A percentile compares a stretch with the other conserved stretches of the same genome.
Evolutionary conservation across 2,329 filamentous ascomycete genomes (phyloP).

Genomic region (Parastagonospora nodorum): DNA sequence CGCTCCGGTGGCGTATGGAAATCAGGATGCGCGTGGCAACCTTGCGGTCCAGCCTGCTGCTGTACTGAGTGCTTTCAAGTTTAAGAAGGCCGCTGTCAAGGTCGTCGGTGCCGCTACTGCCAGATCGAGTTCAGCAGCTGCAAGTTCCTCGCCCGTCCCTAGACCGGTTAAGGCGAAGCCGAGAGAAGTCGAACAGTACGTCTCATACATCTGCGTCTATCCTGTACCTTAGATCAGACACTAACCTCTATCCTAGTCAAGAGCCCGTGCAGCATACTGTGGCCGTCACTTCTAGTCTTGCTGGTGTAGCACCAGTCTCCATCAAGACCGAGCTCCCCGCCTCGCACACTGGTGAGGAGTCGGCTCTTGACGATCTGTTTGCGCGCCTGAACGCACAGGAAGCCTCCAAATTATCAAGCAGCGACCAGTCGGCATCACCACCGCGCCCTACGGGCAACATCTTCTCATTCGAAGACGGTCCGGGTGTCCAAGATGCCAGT

Average conservation of each 20-base stretch:
- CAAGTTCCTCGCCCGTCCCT: slow-evolving; percentile 1
- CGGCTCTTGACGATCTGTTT: slow-evolving; percentile 23
- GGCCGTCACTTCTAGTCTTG: not conserved
- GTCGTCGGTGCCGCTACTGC: slow-evolving; percentile 25
- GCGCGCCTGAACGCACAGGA: slow-evolving; percentile 17
- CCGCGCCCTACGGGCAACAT: slow-evolving; percentile 2
- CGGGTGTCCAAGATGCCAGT: not conserved
- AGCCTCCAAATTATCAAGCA: not conserved
- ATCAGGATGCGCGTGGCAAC: slow-evolving; percentile 13
- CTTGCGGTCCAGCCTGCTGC: slow-evolving; percentile 30
- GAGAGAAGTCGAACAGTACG: slow-evolving; percentile 20
- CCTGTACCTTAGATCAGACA: not conserved
- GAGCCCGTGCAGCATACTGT: not conserved
- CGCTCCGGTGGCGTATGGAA: not conserved
- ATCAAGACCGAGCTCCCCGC: slow-evolving; percentile 4
- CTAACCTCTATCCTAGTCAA: not conserved
- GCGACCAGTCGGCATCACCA: not conserved
- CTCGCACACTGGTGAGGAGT: not conserved
- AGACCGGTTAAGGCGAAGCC: slow-evolving; percentile 8
- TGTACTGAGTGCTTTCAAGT: slow-evolving; percentile 16
- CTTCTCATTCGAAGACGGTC: slow-evolving; percentile 8
- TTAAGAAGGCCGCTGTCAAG: slow-evolving; percentile 39
- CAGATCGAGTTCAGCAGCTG: not conserved
- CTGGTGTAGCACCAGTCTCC: not conserved
- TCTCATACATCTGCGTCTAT: slow-evolving; percentile 10